Percentiles rank a stretch among this genome's conserved stretches.
Conservation (phyloP, 805 yeast species). For the Dipodascus albidus region DNA sequence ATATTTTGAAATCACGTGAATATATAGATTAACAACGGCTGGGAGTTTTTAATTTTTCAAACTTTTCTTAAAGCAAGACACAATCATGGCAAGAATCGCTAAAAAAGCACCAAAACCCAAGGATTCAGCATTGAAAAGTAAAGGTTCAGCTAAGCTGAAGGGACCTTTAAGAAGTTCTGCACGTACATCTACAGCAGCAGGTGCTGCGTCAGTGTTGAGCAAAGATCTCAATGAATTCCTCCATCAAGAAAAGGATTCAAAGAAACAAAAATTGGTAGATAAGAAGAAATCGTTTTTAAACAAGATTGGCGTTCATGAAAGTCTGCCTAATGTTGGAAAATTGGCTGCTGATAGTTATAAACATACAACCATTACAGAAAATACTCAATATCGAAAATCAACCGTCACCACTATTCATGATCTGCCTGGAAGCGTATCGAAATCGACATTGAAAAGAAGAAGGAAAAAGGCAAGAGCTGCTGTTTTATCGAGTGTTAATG, state of each 20-base stretch:
- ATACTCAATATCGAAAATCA: neutral
- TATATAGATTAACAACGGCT: no score
- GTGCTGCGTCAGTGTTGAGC: slow-evolving; percentile 4
- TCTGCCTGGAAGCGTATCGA: slow-evolving; percentile 8
- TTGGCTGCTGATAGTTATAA: neutral
- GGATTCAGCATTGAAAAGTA: neutral
- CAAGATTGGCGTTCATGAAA: slow-evolving; percentile 1
- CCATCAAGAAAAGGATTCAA: slow-evolving; percentile 11
- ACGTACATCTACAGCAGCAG: neutral
- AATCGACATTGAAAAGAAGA: slow-evolving; percentile 13
- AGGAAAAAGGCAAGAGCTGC: slow-evolving; percentile 13
- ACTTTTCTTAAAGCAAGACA: neutral
- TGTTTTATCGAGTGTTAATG: slow-evolving; percentile 10
- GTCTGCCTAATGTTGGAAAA: slow-evolving; percentile 2
- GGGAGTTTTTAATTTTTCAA: no score
- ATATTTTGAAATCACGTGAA: no score
- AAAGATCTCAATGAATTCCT: slow-evolving; percentile 11
- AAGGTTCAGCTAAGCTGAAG: no score
- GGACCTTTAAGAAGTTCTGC: neutral
- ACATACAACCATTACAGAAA: neutral
- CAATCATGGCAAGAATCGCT: neutral
- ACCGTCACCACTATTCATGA: neutral
- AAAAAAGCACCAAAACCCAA: neutral
- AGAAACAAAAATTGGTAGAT: slow-evolving; percentile 15
- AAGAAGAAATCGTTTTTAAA: slow-evolving; percentile 10